Conservation (phyloP, 176 grass and related monocot species). For the Zea luxurians region DNA sequence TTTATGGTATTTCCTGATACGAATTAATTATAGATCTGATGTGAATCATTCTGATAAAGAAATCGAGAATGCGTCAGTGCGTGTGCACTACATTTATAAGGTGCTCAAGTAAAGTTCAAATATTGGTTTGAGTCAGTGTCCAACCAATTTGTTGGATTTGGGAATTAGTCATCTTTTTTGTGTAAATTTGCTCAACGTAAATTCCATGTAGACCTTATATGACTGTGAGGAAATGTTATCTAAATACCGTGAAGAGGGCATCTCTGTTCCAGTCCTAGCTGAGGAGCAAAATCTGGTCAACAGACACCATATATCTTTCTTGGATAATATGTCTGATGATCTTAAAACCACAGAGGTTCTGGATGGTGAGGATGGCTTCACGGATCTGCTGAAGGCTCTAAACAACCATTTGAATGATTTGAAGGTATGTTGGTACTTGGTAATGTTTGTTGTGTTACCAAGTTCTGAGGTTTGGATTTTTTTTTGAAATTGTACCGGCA, state of each 20-base stretch:
- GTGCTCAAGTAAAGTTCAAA: constrained; percentile 36
- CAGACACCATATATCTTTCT: constrained; percentile 49
- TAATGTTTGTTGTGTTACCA: not conserved
- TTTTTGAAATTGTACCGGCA: not conserved
- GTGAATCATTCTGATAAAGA: constrained; percentile 75
- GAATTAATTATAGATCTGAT: constrained; percentile 79
- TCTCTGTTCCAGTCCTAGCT: constrained; percentile 48
- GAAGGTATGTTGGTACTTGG: constrained; percentile 49
- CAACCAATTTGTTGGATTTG: not conserved
- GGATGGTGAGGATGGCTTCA: constrained; percentile 82
- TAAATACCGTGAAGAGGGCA: constrained; percentile 44
- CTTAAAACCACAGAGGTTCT: constrained; percentile 76
- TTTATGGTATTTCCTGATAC: constrained; percentile 84
- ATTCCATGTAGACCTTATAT: constrained; percentile 56
- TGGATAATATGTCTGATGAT: constrained; percentile 79
- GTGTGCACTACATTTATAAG: constrained; percentile 89
- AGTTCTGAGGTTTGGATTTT: not conserved
- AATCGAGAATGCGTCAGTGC: constrained; percentile 59
- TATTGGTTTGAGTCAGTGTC: constrained; percentile 18
- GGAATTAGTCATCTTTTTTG: constrained; percentile 10
- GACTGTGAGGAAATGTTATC: constrained; percentile 65
- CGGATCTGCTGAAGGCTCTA: constrained; percentile 74
- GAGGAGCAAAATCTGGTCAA: constrained; percentile 59
- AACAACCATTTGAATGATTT: constrained; percentile 80
- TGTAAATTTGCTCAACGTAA: constrained; percentile 1